Percentiles rank a stretch among this genome's conserved stretches.
These are phyloP conservation scores for Forsythia suspensa DNA, from an alignment of 257 asterid genomes.

Conservation along the genomic window DNA sequence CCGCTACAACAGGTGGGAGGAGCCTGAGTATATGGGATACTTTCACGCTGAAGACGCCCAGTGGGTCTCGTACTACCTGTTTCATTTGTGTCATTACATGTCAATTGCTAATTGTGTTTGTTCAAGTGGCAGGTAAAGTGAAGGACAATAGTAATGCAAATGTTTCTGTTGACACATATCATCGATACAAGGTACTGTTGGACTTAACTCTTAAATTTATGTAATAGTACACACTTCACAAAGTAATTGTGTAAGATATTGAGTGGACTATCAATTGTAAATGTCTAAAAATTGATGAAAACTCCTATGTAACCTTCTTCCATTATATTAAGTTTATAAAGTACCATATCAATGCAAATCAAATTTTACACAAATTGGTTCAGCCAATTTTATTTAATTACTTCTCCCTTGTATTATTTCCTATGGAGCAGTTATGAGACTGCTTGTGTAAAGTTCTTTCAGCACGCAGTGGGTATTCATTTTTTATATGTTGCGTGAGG, in stretches of 20 bases:
- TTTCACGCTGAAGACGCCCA: slow-evolving; percentile 20
- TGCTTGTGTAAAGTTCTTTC: background rate
- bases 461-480: background rate
- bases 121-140: slow-evolving; percentile 27
- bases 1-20: slow-evolving; percentile 15
- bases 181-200: slow-evolving; percentile 32
- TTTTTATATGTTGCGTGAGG: slow-evolving; percentile 27
- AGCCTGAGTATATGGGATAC: slow-evolving; percentile 38
- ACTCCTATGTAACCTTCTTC: background rate
- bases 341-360: background rate
- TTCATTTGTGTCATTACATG: too few species aligned
- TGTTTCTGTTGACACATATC: slow-evolving; percentile 34
- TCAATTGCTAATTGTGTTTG: background rate
- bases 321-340: background rate
- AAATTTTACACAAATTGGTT: background rate
- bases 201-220: background rate
- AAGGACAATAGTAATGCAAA: slow-evolving; percentile 27
- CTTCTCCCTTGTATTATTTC: background rate
- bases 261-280: too few species aligned
- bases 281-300: background rate
- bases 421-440: background rate
- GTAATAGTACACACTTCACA: background rate
- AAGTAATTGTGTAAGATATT: background rate
- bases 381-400: background rate
- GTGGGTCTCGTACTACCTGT: slow-evolving; percentile 6